Base-by-base conservation (phyloP, 2,329 filamentous ascomycete genomes). In the Aspergillus fijiensis region DNA sequence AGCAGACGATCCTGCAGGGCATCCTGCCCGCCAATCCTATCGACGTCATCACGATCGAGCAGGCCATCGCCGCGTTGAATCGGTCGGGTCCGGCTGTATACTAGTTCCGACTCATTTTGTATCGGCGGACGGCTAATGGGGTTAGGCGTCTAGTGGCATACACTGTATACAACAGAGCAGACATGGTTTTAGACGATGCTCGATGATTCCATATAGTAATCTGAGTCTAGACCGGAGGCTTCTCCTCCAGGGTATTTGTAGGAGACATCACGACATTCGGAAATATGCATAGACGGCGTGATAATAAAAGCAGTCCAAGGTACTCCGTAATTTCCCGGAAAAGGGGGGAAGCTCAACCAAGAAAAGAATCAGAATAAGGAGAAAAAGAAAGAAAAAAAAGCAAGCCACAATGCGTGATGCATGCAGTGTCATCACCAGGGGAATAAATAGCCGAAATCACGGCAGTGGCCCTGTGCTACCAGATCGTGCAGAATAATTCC, bases 51-150 rank as follows among this genome's bases (percentile, higher is more conserved):
- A 55, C 42, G 5, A 49, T 55, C 11, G 53, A 55, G 16, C 42
- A 55, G 53, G 53, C 42, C 19, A 35, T 55, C 27, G 27, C n/a
- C n/a, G 53, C 53, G 27, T 31, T 55, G 9, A 48, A 29, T 31
- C 42, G 42, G 25, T 55, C 53, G 7, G 53, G 53, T 29, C 53
- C 53, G 27, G 53, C 53, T 48, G 42, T 55, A 2, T 55, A 55
- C 33, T 55, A 49, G 27, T 12, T 16, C n/a, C n/a, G 9, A 16
- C 27, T 29, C 27, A 29, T 9, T 29, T 29, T 6, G 11, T 11
- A 10, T 9, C n/a, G 31, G 25, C 6, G 25, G 1, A 4, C 16
- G 35, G 33, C 11, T 39, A 33, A 52, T 39, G 6, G 11, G 51
- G 23, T 52, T 11, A 25, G 10, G 4, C 3, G 11, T 6, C 11